These are phyloP conservation scores for Plenodomus biglobosus DNA, from an alignment of 2,329 filamentous ascomycete species.

Conservation along the genomic window DNA sequence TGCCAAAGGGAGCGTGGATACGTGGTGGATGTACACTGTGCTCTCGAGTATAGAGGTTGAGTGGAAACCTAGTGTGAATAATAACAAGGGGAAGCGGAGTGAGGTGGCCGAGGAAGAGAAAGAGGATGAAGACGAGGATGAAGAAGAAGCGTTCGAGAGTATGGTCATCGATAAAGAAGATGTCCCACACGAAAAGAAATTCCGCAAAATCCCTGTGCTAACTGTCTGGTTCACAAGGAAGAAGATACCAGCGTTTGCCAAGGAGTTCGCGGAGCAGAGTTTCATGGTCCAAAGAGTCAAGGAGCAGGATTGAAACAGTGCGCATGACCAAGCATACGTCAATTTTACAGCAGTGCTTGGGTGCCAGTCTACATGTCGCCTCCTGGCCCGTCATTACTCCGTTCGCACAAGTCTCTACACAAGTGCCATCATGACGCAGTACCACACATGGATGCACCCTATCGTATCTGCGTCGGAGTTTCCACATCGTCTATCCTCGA, in stretches of 20 bases:
- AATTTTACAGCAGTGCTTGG: no score
- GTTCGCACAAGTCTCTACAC: no score
- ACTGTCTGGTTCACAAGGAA: constrained; percentile 26
- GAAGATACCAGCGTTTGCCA: constrained; percentile 14
- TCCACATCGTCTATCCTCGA: no score
- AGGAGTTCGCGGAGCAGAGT: constrained; percentile 22
- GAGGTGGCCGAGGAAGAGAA: not conserved
- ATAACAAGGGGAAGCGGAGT: not conserved
- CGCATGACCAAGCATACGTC: no score
- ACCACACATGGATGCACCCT: no score
- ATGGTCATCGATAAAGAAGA: constrained; percentile 10
- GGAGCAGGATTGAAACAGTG: no score
- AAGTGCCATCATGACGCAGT: no score
- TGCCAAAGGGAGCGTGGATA: constrained; percentile 1
- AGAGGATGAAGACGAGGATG: constrained; percentile 1
- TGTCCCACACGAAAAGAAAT: constrained; percentile 1
- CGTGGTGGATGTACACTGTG: constrained; percentile 23
- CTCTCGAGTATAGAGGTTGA: constrained; percentile 16
- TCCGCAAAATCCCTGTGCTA: constrained; percentile 17
- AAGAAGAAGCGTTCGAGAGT: constrained; percentile 19
- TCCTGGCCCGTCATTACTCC: no score
- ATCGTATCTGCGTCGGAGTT: no score
- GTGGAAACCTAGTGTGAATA: not conserved
- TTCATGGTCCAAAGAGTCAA: constrained; percentile 11
- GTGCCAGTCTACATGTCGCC: no score